phyloP scores from a whole-genome alignment of 1,284 basidiomycete genomes.

The Psilocybe mexicana region DNA sequence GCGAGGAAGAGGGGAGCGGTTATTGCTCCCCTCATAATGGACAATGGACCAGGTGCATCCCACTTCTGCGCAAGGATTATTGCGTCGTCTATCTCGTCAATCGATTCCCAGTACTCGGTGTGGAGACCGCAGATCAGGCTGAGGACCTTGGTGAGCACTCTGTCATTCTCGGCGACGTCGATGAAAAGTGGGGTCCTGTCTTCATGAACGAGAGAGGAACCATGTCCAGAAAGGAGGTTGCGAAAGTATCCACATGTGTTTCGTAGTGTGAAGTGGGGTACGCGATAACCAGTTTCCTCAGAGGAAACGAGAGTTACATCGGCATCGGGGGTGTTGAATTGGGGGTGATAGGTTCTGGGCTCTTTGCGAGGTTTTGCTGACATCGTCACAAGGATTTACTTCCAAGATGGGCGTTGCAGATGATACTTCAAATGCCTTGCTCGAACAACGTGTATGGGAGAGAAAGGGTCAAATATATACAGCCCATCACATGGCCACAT shows the following conservation, averaged over 20 bases:
- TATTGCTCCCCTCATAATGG: slow-evolving; percentile 37
- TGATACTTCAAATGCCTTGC: background rate
- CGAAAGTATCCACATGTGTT: slow-evolving; percentile 41
- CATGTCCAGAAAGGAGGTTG: slow-evolving; percentile 22
- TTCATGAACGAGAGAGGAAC: background rate
- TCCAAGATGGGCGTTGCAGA: background rate
- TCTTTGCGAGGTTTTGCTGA: slow-evolving; percentile 13
- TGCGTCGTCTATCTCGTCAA: slow-evolving; percentile 37
- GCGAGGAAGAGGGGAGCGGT: slow-evolving; percentile 37
- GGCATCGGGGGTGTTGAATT: slow-evolving; percentile 35
- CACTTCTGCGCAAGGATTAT: slow-evolving; percentile 38
- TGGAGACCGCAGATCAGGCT: slow-evolving; percentile 39
- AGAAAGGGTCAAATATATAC: background rate
- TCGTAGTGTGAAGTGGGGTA: slow-evolving; percentile 38
- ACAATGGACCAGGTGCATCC: slow-evolving; percentile 41
- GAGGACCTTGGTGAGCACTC: slow-evolving; percentile 33
- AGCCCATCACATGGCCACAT: background rate
- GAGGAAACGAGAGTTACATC: slow-evolving; percentile 37
- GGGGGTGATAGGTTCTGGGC: slow-evolving; percentile 30
- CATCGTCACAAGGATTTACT: slow-evolving; percentile 9
- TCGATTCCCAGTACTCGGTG: slow-evolving; percentile 34
- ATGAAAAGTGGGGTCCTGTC: slow-evolving; percentile 1
- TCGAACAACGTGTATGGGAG: slow-evolving; percentile 1
- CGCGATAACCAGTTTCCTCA: slow-evolving; percentile 39
- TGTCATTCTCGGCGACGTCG: slow-evolving; percentile 23